phyloP scores from a whole-genome alignment of 1,139 yeast genomes.

The Maudiozyma humilis region DNA sequence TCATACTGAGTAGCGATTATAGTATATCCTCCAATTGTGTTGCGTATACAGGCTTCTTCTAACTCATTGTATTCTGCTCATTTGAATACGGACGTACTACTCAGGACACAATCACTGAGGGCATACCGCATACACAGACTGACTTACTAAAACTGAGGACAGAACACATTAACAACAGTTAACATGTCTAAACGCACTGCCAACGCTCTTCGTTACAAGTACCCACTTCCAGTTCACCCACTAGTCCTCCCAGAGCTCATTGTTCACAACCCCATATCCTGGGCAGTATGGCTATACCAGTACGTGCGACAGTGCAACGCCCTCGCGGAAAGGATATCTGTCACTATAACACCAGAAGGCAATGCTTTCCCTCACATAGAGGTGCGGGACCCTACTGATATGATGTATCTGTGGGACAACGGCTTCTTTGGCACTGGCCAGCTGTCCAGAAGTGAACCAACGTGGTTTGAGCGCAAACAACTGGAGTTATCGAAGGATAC shows the following conservation, averaged over 20 bases:
- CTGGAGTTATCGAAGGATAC: conserved; percentile 38
- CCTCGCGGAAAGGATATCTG: conserved; percentile 10
- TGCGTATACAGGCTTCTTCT: no score
- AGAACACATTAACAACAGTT: not conserved
- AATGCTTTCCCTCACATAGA: conserved; percentile 21
- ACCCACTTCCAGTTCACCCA: conserved; percentile 37
- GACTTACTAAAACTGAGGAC: not conserved
- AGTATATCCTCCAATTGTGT: no score
- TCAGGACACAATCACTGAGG: no score
- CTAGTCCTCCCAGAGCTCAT: conserved; percentile 39
- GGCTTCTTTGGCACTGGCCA: conserved; percentile 96
- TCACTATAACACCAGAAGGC: conserved; percentile 5
- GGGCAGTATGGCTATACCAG: conserved; percentile 40
- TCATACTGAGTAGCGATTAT: no score
- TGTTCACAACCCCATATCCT: conserved; percentile 55
- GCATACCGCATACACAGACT: no score
- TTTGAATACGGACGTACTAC: no score
- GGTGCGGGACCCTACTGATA: conserved; percentile 40
- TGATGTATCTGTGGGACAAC: conserved; percentile 62
- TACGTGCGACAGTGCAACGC: conserved; percentile 24
- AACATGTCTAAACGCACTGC: conserved; percentile 30
- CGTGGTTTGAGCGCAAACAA: conserved; percentile 67
- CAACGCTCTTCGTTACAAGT: conserved; percentile 29
- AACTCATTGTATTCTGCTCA: no score
- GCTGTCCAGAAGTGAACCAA: conserved; percentile 83